Conservation (phyloP, 257 asterid genomes). For the Nicotiana attenuata region DNA sequence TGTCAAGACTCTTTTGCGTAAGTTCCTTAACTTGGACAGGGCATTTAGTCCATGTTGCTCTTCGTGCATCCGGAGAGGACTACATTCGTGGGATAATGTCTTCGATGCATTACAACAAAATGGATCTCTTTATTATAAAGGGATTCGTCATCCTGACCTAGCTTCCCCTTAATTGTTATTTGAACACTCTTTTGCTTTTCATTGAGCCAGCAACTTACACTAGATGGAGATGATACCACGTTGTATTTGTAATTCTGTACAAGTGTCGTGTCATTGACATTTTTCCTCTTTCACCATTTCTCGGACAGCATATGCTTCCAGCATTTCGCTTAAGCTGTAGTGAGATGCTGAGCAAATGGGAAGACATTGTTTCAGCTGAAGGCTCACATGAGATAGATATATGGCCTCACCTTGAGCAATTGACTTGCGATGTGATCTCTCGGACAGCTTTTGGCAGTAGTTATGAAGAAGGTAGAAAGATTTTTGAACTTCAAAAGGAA, state of each 20-base stretch:
- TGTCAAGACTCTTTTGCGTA: neutral
- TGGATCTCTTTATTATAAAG: neutral
- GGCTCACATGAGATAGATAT: slow-evolving; percentile 12
- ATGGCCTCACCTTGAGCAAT: slow-evolving; percentile 35
- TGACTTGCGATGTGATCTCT: slow-evolving; percentile 36
- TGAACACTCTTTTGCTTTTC: neutral
- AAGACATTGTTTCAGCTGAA: neutral
- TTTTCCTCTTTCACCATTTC: neutral
- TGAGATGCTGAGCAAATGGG: slow-evolving; percentile 26
- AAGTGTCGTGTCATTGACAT: neutral
- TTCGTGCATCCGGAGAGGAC: neutral
- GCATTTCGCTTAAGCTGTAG: slow-evolving; percentile 29
- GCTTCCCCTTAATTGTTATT: neutral
- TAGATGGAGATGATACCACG: neutral
- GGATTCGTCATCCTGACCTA: neutral
- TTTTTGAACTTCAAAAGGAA: slow-evolving; percentile 34
- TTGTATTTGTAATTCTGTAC: neutral
- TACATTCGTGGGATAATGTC: neutral
- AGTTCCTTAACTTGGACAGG: slow-evolving; percentile 4
- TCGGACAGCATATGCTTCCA: slow-evolving; percentile 36
- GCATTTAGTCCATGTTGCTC: neutral
- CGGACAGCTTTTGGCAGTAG: slow-evolving; percentile 51
- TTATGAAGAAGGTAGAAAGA: slow-evolving; percentile 43
- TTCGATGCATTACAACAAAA: neutral
- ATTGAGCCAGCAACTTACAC: neutral